Percentiles rank a stretch among this genome's conserved stretches.
These are phyloP conservation scores for Globisporangium perplexum DNA, from an alignment of 352 stramenopile genomes.

Conservation along the genomic window DNA sequence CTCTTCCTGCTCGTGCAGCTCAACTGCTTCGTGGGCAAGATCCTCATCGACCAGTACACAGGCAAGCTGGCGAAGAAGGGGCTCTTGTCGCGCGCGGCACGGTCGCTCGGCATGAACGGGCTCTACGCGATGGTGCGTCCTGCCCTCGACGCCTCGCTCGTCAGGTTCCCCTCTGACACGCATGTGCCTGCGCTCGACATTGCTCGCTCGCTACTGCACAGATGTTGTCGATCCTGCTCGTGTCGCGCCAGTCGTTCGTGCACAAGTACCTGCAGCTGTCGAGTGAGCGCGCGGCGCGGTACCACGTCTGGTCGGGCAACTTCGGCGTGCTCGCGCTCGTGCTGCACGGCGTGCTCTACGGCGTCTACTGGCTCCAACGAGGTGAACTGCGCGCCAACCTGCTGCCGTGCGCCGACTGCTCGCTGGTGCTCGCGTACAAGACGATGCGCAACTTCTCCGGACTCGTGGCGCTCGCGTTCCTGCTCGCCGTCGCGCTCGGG, in stretches of 20 bases:
- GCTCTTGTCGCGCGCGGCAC: constrained; percentile 34
- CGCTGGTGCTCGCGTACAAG: constrained; percentile 40
- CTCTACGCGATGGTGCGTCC: constrained; percentile 31
- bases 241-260: constrained; percentile 58
- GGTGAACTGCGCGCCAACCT: constrained; percentile 45
- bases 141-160: background rate
- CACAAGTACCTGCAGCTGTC: constrained; percentile 53
- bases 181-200: no score
- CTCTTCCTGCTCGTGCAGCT: constrained; percentile 52
- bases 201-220: background rate
- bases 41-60: constrained; percentile 55
- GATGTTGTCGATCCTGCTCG: constrained; percentile 54
- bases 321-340: constrained; percentile 35
- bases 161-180: no score
- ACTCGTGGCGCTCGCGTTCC: constrained; percentile 33
- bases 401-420: constrained; percentile 44
- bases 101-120: constrained; percentile 68
- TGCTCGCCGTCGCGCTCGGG: constrained; percentile 31
- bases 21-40: constrained; percentile 55
- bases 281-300: constrained; percentile 44
- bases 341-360: constrained; percentile 52
- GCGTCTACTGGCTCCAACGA: constrained; percentile 41
- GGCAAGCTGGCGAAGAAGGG: constrained; percentile 64
- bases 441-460: constrained; percentile 62
- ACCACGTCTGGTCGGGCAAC: constrained; percentile 61